Evolutionary conservation across 108 stramenopile genomes (phyloP).

Genomic region (Aurantiochytrium sp.): DNA sequence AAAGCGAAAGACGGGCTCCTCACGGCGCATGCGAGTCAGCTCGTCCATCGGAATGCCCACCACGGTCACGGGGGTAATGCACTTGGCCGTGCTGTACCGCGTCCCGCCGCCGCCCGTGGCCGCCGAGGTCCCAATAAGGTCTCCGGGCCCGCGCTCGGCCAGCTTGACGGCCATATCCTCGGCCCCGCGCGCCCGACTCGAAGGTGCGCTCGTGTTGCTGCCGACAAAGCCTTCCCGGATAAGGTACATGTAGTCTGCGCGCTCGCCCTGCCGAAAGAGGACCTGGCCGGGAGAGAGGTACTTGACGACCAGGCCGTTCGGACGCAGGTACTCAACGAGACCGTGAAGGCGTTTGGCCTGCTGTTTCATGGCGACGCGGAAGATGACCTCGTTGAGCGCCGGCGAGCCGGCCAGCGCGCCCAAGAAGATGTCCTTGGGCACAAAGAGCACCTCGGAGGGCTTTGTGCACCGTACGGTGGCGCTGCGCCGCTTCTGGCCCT

Average conservation of each 20-base stretch:
- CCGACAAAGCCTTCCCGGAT: slow-evolving; percentile 10
- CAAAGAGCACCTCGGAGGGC: slow-evolving; percentile 20
- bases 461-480: slow-evolving; percentile 25
- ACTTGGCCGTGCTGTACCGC: slow-evolving; percentile 21
- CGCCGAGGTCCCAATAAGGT: slow-evolving; percentile 14
- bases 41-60: slow-evolving; percentile 19
- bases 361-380: slow-evolving; percentile 15
- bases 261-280: slow-evolving; percentile 6
- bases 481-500: neutral
- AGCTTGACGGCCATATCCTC: slow-evolving; percentile 6
- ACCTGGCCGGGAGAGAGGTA: slow-evolving; percentile 21
- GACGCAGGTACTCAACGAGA: slow-evolving; percentile 7
- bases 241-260: slow-evolving; percentile 15
- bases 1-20: slow-evolving; percentile 28
- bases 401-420: slow-evolving; percentile 21
- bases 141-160: slow-evolving; percentile 3
- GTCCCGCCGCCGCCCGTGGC: slow-evolving; percentile 15
- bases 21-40: neutral
- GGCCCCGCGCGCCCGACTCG: slow-evolving; percentile 15
- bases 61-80: slow-evolving; percentile 4
- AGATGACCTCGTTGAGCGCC: neutral
- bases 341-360: neutral
- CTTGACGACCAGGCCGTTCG: slow-evolving; percentile 1
- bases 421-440: slow-evolving; percentile 15
- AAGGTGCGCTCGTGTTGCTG: slow-evolving; percentile 14